Evolutionary conservation across 371 early-diverging fungal species (phyloP).

Genomic region (Mortierella polycephala): DNA sequence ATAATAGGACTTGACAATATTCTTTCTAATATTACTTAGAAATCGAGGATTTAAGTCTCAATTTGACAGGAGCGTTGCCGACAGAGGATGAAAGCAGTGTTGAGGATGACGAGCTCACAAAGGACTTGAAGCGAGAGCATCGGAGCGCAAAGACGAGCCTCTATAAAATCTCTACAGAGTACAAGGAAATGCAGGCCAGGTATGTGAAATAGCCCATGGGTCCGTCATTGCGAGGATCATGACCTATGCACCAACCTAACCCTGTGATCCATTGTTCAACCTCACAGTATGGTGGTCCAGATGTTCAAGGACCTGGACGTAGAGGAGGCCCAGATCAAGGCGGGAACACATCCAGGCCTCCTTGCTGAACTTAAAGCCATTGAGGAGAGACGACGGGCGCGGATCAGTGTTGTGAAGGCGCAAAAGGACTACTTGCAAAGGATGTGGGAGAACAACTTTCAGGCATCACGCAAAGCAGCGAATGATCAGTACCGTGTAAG

Average conservation of each 20-base stretch:
- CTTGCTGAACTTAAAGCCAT: conserved; percentile 44
- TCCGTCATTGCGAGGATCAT: neutral
- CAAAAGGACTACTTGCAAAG: conserved; percentile 19
- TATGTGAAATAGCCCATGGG: neutral
- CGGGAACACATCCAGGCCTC: conserved; percentile 42
- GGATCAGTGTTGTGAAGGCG: conserved; percentile 17
- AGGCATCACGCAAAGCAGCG: conserved; percentile 40
- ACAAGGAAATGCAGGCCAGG: conserved; percentile 33
- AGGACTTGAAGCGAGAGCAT: conserved; percentile 32
- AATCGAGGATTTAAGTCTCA: conserved; percentile 40
- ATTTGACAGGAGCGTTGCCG: conserved; percentile 24
- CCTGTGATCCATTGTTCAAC: neutral
- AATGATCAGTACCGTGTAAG: conserved; percentile 41
- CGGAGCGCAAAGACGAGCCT: conserved; percentile 24
- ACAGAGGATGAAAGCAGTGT: conserved; percentile 32
- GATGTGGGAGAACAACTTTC: conserved; percentile 31
- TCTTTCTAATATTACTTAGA: conserved; percentile 11
- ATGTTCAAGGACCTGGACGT: conserved; percentile 25
- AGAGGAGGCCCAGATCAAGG: conserved; percentile 40
- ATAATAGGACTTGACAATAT: neutral
- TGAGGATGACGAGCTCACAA: conserved; percentile 44
- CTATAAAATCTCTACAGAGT: conserved; percentile 20
- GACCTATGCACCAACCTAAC: neutral
- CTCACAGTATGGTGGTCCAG: conserved; percentile 16
- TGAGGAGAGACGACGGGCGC: conserved; percentile 34